Base-by-base conservation (phyloP, 306 rosid genomes). In the Casuarina equisetifolia region DNA sequence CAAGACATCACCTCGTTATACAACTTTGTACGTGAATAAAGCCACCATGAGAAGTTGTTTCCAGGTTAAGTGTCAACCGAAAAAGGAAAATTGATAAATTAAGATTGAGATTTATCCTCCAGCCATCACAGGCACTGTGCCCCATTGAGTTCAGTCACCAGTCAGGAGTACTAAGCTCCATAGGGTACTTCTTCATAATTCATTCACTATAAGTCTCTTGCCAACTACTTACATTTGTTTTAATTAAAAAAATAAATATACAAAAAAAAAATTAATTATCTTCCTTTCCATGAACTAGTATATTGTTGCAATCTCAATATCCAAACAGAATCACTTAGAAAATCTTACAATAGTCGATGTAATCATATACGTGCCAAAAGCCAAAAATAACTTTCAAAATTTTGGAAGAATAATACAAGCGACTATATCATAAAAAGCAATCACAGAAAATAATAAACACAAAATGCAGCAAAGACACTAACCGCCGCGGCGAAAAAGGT, bases 401-500 rank as follows among this genome's bases (percentile, higher is more conserved):
- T 42, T 50, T 32, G 42, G 16, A 7, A 4, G 12, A 66, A 17
- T 66, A 63, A 3, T 4, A 66, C 9, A 66, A 66, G 71, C 39
- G 49, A 9, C 70, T 17, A 39, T 62, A 4, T 39, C 49, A 15
- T 8, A 1, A 62, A 50, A 9, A 51, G 1, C 4, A 64, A 51
- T 19, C 0, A 5, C 38, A 7, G 2, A 32, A 3, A 16, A 10
- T 6, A 35, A 25, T n/a, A 17, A 4, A 48, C 5, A 20, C 3
- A 9, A 42, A 57, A 54, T 9, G 16, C n/a, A 20, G 59, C 9
- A 19, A 35, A 54, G 70, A 32, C 2, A 82, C 96, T 84, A 20
- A 95, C 97, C 89, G 99, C 99, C 69, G 99, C 99, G 43, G 99
- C 99, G 53, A 95, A 92, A 79, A 95, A 95, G 5, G 99, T 95